These are phyloP conservation scores for Casaregolazyma lundiana DNA, from an alignment of 1,139 yeast genomes.

Conservation along the genomic window DNA sequence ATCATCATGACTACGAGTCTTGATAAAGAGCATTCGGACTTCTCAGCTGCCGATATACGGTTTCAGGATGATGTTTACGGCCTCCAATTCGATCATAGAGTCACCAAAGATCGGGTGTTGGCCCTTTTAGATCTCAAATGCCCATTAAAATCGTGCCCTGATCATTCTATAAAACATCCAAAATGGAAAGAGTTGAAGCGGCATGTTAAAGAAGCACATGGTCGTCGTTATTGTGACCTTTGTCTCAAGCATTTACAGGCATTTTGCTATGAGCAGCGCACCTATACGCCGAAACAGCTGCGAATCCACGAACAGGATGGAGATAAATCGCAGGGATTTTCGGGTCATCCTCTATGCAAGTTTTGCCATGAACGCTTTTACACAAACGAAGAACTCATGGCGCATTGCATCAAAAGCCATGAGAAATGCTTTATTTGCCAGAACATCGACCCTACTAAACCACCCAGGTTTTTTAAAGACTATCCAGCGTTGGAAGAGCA, in stretches of 20 bases:
- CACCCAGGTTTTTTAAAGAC: constrained; percentile 74
- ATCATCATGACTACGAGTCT: constrained; percentile 56
- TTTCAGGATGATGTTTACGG: constrained; percentile 31
- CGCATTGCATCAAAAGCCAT: constrained; percentile 79
- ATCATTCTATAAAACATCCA: constrained; percentile 30
- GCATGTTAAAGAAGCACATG: constrained; percentile 61
- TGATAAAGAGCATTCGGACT: constrained; percentile 41
- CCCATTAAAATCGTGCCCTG: constrained; percentile 43
- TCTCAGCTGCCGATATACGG: constrained; percentile 34
- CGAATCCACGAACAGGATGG: constrained; percentile 70
- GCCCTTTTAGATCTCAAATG: constrained; percentile 56
- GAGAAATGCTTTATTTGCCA: constrained; percentile 92
- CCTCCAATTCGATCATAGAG: constrained; percentile 30
- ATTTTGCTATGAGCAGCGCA: constrained; percentile 64
- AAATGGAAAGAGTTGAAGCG: constrained; percentile 56
- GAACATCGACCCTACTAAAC: constrained; percentile 46
- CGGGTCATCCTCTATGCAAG: constrained; percentile 86
- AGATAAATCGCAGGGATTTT: constrained; percentile 58
- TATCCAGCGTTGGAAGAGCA: constrained; percentile 72
- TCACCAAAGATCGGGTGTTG: constrained; percentile 41
- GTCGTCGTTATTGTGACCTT: constrained; percentile 59
- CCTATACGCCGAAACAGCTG: constrained; percentile 59
- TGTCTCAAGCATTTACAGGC: constrained; percentile 74
- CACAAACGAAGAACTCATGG: constrained; percentile 79
- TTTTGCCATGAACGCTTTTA: constrained; percentile 78